Evolutionary conservation across 768 basidiomycete species (phyloP), one percentile per base, ranked within the genome.

Genomic region (Megacollybia marginata): DNA sequence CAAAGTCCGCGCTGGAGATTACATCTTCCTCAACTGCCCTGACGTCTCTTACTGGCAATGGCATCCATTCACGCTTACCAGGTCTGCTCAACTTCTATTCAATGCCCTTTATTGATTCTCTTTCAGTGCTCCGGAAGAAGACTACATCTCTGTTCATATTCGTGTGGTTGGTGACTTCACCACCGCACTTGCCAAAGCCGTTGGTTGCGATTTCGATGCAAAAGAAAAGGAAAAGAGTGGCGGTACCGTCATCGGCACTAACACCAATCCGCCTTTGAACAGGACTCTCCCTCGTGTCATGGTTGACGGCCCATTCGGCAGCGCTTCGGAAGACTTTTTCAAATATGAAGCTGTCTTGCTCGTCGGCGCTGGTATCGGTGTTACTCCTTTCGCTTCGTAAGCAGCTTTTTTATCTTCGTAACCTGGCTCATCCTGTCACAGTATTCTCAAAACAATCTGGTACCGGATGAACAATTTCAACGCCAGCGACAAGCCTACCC

Each of bases 251-350:
- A 66, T 91, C 18, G 78, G 78, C 15, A 79, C 79, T 31, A 67
- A 66, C 42, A 61, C 70, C 15, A 78, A 78, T 61, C 78, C 80
- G 2, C 77, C 84, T 1, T 53, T 91, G 49, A 85, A 84, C 63
- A 75, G 82, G 34, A 72, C 84, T 7, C 76, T 97, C 4, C 94
- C 94, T 9, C 83, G 94, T 51, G 74, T 97, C 59, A 96, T 96
- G 93, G 80, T 97, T 46, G 94, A 97, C 59, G 94, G 93, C 13
- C 94, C 94, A 5, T 97, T 96, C 62, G 94, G 94, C 12, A 85
- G 81, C 53, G 92, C 94, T 9, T 85, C 82, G 38, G 94, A 98
- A 64, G 92, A 94, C 62, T 94, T 88, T 62, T 71, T 89, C 62
- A 92, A 91, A 48, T 93, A 81, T 56, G 92, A 96, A 69, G 88